Percentiles rank a stretch among this genome's conserved stretches.
phyloP scores from a whole-genome alignment of 306 rosid species.

The Medicago arabica region DNA sequence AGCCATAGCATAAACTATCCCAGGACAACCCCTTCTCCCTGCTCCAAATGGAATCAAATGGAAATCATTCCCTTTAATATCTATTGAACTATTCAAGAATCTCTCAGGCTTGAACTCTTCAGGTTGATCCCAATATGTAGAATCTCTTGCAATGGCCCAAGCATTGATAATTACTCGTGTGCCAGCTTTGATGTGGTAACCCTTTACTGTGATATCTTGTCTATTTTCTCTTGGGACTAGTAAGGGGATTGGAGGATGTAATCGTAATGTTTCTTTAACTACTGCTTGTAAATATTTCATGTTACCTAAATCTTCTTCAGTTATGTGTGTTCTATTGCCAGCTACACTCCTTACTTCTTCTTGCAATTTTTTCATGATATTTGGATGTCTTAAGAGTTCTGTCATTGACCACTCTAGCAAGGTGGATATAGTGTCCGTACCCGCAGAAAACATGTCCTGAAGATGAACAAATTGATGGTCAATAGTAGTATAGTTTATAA shows the following conservation, averaged over 20 bases:
- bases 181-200: conserved; percentile 12
- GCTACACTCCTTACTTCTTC: conserved; percentile 41
- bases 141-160: conserved; percentile 48
- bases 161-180: conserved; percentile 32
- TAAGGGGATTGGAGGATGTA: conserved; percentile 57
- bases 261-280: conserved; percentile 23
- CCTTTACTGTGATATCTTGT: conserved; percentile 26
- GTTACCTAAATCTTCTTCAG: conserved; percentile 46
- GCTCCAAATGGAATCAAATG: conserved; percentile 33
- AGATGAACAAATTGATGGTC: neutral
- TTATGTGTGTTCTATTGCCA: conserved; percentile 32
- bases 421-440: conserved; percentile 56
- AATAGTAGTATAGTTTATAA: neutral
- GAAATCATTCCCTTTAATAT: conserved; percentile 47
- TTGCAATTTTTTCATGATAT: conserved; percentile 46
- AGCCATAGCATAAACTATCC: conserved; percentile 40
- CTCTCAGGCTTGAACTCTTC: conserved; percentile 53
- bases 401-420: conserved; percentile 46
- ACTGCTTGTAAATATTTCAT: conserved; percentile 55
- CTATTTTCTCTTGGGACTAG: conserved; percentile 50
- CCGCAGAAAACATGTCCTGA: conserved; percentile 50
- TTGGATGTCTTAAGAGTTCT: conserved; percentile 48
- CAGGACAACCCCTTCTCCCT: conserved; percentile 53
- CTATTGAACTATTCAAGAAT: conserved; percentile 41
- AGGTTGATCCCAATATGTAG: conserved; percentile 39